Base-by-base conservation (phyloP, 2,329 filamentous ascomycete species). In the Phaeophleospora eucalypticola region DNA sequence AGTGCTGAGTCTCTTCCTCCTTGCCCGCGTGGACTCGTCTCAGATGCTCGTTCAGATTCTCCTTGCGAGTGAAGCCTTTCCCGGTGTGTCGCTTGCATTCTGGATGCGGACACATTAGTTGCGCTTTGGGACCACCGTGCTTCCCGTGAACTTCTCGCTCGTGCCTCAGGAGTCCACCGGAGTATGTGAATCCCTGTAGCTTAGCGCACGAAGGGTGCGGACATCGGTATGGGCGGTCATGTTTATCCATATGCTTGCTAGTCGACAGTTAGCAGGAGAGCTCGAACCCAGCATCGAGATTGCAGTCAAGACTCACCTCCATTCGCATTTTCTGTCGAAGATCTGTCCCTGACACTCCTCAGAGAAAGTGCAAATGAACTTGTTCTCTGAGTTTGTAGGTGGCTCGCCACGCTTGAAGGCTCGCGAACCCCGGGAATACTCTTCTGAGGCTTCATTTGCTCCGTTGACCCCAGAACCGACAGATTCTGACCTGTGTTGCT, bases 221-320 rank as follows among this genome's bases (percentile, higher is more conserved):
- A 68, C 91, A 97, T 61, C 89, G 87, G 65, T 96, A 97, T 1
- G 91, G 91, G 10, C 91, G 80, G 58, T 95, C 89, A 66, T 97
- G 91, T 67, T 95, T 95, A 71, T 97, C 91, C 90, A 96, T 96
- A 66, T 97, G 91, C 72, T 97, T 96, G 65, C 89, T 95, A 56
- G n/a, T 18, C 15, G 18, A 17, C 3, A 17, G 36, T 37, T 19
- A 37, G 36, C 36, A 12, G 4, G 16, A 17, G 3, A 4, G 12
- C 15, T 37, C 15, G 4, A 19, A 15, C n/a, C 12, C 9, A 14
- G 27, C 34, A 16, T 18, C 3, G 16, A 14, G 14, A 15, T n/a
- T 48, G 33, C n/a, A 17, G 33, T 19, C 16, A 42, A 15, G 12
- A 79, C 87, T 80, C 74, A 93, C 89, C 86, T 94, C 88, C 88